A percentile compares a stretch with the other conserved stretches of the same genome.
phyloP scores from a whole-genome alignment of 2,329 filamentous ascomycete genomes.

The Calonectria hawksworthii region DNA sequence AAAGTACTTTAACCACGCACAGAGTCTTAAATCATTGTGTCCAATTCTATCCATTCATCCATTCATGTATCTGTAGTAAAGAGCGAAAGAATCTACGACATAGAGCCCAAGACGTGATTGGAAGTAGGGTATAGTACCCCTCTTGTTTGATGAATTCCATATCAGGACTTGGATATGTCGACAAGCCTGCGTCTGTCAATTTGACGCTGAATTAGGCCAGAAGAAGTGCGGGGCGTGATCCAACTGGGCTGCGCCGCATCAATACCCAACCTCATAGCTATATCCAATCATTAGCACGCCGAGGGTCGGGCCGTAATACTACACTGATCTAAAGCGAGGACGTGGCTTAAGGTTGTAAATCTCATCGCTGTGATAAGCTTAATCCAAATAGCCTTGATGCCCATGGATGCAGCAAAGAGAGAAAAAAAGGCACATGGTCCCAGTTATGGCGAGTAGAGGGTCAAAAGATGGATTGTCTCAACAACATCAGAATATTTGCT shows the following conservation, averaged over 20 bases:
- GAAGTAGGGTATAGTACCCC: neutral
- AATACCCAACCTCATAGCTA: neutral
- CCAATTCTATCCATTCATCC: too few relatives aligned
- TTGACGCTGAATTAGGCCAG: neutral
- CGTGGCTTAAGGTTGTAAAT: neutral
- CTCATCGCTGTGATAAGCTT: neutral
- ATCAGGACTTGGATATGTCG: neutral
- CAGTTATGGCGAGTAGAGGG: too few relatives aligned
- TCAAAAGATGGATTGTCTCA: too few relatives aligned
- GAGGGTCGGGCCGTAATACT: neutral
- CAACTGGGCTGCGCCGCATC: neutral
- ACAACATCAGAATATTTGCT: too few relatives aligned
- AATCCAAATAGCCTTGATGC: neutral
- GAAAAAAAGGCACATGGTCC: too few relatives aligned
- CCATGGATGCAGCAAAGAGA: neutral
- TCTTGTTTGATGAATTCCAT: too few relatives aligned
- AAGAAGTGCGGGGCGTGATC: neutral
- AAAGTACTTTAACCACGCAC: neutral
- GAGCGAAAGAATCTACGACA: neutral
- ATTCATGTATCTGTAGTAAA: too few relatives aligned
- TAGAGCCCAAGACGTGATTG: too few relatives aligned
- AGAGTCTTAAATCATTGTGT: neutral
- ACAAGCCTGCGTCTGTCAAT: neutral
- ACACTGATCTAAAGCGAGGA: neutral
- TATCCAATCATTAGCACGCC: neutral